Evolutionary conservation across 495 filamentous ascomycete species (phyloP), one percentile per base, ranked within the genome.

Genomic region (Penicillium egyptiacum): DNA sequence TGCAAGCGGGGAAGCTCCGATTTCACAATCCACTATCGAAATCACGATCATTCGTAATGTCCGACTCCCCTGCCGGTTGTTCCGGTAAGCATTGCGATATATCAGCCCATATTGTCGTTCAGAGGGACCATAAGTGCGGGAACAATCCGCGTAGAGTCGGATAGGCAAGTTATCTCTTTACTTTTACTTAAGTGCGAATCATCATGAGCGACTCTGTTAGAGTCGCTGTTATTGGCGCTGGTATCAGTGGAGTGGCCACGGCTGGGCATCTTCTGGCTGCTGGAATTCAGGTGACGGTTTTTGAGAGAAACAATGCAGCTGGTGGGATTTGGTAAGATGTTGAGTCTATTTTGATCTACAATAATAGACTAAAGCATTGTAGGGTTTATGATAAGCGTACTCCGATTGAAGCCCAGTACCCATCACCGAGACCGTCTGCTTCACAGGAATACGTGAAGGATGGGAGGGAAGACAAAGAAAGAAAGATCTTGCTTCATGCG

Each of bases 141-240:
- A 11, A 20, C 8, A 26, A 4, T n/a, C 4, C 22, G 9, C 16
- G 16, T 46, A 14, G 16, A 46, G 14, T 5, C 16, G 35, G 31
- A 37, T 11, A 37, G 12, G 8, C 46, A n/a, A 22, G 0, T 9
- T 16, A 22, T 19, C 30, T 54, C 9, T 31, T 45, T 20, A 9
- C 4, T 5, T 31, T 47, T 43, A 0, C 14, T 10, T 12, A 7
- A 2, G 7, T 20, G 4, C 17, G 2, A 47, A n/a, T 42, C 19
- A 67, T 31, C 40, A 75, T 77, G 71, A 60, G 43, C 17, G 64
- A 63, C 0, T 20, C 59, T 2, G 55, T 67, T 37, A 68, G 67
- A 26, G 82, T 88, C 1, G 88, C 85, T 11, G 79, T 90, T 16
- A 86, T 90, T 54, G 88, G 88, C 3, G 86, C 86, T 26, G 86